phyloP scores from a whole-genome alignment of 306 rosid species.

The Sicyos edulis region DNA sequence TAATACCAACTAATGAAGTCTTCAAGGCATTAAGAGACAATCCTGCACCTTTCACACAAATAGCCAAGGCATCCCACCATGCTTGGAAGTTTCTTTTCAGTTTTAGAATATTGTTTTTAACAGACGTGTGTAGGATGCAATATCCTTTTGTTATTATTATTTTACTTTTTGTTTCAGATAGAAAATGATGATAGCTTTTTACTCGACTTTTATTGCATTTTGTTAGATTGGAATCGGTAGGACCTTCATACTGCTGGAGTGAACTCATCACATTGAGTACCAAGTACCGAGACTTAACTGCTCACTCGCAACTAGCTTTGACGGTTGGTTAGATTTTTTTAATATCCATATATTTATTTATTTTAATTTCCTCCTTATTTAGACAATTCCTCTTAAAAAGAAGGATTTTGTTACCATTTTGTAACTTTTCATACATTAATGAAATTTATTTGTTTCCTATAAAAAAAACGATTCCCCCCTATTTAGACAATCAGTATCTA shows the following conservation, averaged over 20 bases:
- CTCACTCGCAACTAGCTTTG: constrained; percentile 80
- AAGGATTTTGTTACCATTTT: no score
- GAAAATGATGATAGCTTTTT: neutral
- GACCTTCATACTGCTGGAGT: constrained; percentile 75
- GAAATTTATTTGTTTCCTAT: no score
- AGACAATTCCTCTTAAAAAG: no score
- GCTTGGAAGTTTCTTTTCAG: no score
- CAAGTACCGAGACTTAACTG: constrained; percentile 84
- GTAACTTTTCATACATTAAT: no score
- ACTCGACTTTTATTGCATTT: constrained; percentile 21
- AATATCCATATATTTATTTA: neutral
- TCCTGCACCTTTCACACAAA: no score
- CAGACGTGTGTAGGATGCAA: neutral
- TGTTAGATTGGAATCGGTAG: constrained; percentile 74
- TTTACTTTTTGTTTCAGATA: constrained; percentile 9
- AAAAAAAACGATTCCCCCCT: no score
- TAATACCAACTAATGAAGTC: no score
- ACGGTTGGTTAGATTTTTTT: constrained; percentile 50
- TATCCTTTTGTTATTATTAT: neutral
- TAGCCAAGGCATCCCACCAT: no score
- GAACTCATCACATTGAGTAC: constrained; percentile 79
- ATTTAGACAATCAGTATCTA: neutral
- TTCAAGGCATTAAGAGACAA: no score
- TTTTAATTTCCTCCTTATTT: neutral
- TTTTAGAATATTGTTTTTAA: neutral